Percentiles rank a stretch among this genome's conserved stretches.
phyloP scores from a whole-genome alignment of 1,139 yeast genomes.

The Pichia sp. region DNA sequence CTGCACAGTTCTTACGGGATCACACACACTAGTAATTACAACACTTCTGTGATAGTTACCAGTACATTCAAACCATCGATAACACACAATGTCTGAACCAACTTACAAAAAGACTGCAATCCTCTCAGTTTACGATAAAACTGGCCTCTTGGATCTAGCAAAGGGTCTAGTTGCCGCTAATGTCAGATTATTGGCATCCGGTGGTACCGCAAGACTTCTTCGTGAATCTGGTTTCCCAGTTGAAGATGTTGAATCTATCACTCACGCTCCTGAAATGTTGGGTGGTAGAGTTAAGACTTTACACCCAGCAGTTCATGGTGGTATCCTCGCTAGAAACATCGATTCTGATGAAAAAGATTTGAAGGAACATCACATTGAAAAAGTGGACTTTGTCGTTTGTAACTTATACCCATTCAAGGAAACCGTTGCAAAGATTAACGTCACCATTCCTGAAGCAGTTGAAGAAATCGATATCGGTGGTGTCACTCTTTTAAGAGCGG shows the following conservation, averaged over 20 bases:
- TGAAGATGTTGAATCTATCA: constrained; percentile 88
- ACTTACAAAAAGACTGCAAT: constrained; percentile 73
- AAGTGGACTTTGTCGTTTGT: constrained; percentile 95
- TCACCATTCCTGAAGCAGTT: constrained; percentile 94
- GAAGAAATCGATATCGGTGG: constrained; percentile 99
- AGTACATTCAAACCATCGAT: no score
- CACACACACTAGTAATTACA: no score
- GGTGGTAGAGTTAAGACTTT: constrained; percentile 98
- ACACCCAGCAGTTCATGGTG: constrained; percentile 99
- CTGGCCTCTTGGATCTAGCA: constrained; percentile 92
- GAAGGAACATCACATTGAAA: constrained; percentile 80
- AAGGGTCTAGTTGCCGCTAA: constrained; percentile 85
- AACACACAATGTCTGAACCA: constrained; percentile 16
- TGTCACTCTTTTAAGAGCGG: constrained; percentile 93
- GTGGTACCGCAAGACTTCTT: constrained; percentile 91
- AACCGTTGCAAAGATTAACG: constrained; percentile 92
- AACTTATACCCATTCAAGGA: constrained; percentile 97
- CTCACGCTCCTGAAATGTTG: constrained; percentile 98
- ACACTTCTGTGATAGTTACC: no score
- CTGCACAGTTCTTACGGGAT: no score
- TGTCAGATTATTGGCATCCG: constrained; percentile 91
- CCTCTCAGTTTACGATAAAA: constrained; percentile 93
- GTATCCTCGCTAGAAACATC: constrained; percentile 90
- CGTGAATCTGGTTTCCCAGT: constrained; percentile 98
- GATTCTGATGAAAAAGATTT: constrained; percentile 87